Base-by-base conservation (phyloP, 768 basidiomycete species). In the Termitomyces sp. region DNA sequence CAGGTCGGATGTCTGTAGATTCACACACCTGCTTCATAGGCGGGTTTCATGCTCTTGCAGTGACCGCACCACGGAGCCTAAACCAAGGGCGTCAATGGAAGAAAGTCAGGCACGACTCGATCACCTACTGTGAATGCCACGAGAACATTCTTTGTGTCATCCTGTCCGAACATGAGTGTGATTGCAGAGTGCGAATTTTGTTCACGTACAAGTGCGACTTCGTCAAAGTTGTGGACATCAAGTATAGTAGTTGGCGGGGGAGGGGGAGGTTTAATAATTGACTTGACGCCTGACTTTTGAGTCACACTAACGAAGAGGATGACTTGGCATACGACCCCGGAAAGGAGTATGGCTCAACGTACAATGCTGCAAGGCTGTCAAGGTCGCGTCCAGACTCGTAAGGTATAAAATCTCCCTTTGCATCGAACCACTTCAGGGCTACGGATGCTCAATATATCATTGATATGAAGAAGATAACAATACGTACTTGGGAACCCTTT, bases 401-500 rank as follows among this genome's bases (percentile, higher is more conserved):
- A 52, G 82, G 79, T 62, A 85, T 83, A 2, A 78, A 72, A 2
- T 78, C 82, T 18, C 90, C 91, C 41, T 86, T 74, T 16, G 76
- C 82, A 56, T 85, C 79, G 67, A 98, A 96, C 93, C 92, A 98
- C 67, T 96, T 95, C 55, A 97, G 71, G 50, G 94, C 94, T 94
- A 46, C 55, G 41, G 7, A 58, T 22, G n/a, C 60, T 48, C 63
- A 40, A 62, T 52, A 58, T 28, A 36, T 13, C 20, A 6, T 8
- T 24, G 36, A 24, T 16, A 22, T 28, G n/a, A 50, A 20, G 41
- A 26, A 30, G 18, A 47, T 54, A n/a, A 5, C 8, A 45, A 18
- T 14, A 82, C 91, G 66, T 59, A 95, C 92, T 96, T 16, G 94
- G 94, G 75, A 80, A 96, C 33, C 92, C 93, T 13, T 79, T 83